Conservation (phyloP, 2,329 filamentous ascomycete genomes). For the Diaporthe batatas region DNA sequence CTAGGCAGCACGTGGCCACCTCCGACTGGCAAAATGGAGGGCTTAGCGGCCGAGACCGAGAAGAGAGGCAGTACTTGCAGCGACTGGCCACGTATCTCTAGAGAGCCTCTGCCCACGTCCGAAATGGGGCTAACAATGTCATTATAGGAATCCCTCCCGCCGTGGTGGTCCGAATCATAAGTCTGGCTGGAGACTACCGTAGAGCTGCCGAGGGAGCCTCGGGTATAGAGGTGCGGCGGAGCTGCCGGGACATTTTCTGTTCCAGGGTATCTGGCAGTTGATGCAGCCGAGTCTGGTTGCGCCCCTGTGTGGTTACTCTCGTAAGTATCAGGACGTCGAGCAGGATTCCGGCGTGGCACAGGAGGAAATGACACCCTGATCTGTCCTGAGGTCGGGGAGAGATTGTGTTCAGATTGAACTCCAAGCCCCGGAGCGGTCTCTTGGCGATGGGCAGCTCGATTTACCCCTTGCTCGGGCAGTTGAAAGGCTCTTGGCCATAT, state of each 20-base stretch:
- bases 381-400: not conserved
- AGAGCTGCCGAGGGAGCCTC: constrained; percentile 13
- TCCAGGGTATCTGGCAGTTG: not conserved
- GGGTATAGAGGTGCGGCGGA: not conserved
- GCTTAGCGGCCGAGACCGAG: not conserved
- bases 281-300: not conserved
- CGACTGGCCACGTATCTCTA: not conserved
- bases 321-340: not conserved
- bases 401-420: not conserved
- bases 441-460: not conserved
- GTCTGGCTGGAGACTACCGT: constrained; percentile 2
- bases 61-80: constrained; percentile 26
- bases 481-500: constrained; percentile 2
- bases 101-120: not conserved
- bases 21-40: not conserved
- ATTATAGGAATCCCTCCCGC: constrained; percentile 21
- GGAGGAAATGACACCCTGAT: not conserved
- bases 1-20: constrained; percentile 16
- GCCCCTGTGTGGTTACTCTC: not conserved
- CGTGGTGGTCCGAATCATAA: constrained; percentile 16
- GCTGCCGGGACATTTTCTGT: not conserved
- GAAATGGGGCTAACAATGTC: constrained; percentile 31
- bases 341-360: constrained; percentile 22
- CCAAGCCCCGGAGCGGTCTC: not conserved
- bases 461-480: not conserved